Conservation (phyloP, 2,329 filamentous ascomycete genomes). For the Cercospora canescens region DNA sequence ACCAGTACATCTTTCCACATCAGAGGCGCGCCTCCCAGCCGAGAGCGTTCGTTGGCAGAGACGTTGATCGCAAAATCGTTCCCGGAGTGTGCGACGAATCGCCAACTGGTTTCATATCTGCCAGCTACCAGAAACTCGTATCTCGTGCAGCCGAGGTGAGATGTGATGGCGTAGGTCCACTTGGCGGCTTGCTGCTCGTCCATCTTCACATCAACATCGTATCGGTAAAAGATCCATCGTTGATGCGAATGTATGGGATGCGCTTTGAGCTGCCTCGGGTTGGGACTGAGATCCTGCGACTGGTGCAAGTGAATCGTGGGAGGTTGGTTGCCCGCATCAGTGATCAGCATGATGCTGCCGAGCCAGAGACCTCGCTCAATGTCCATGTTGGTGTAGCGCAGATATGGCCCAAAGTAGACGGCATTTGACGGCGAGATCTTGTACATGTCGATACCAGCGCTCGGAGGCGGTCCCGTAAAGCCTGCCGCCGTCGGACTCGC, state of each 20-base stretch:
- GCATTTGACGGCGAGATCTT: slow-evolving; percentile 91
- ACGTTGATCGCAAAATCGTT: slow-evolving; percentile 93
- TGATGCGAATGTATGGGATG: slow-evolving; percentile 86
- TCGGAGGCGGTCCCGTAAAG: slow-evolving; percentile 86
- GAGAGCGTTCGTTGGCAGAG: slow-evolving; percentile 78
- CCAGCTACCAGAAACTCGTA: slow-evolving; percentile 97
- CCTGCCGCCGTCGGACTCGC: slow-evolving; percentile 76
- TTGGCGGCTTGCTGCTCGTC: slow-evolving; percentile 72
- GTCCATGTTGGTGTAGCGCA: slow-evolving; percentile 97
- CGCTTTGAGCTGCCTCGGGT: slow-evolving; percentile 78
- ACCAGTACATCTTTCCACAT: slow-evolving; percentile 99
- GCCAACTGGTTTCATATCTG: slow-evolving; percentile 86
- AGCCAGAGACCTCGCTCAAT: slow-evolving; percentile 87
- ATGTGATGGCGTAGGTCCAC: slow-evolving; percentile 98
- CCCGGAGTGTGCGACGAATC: slow-evolving; percentile 92
- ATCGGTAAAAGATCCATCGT: slow-evolving; percentile 93
- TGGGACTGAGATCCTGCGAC: slow-evolving; percentile 86
- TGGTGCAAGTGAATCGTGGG: slow-evolving; percentile 95
- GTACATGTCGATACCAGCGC: slow-evolving; percentile 89
- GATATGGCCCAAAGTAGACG: slow-evolving; percentile 95
- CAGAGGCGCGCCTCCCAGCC: slow-evolving; percentile 83
- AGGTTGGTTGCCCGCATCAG: slow-evolving; percentile 78
- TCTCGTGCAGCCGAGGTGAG: slow-evolving; percentile 92
- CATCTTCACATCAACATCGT: slow-evolving; percentile 89
- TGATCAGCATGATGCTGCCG: slow-evolving; percentile 90